A percentile compares a stretch with the other conserved stretches of the same genome.
Conservation (phyloP, 139 green algal species). For the Auxenochlorella protothecoides region DNA sequence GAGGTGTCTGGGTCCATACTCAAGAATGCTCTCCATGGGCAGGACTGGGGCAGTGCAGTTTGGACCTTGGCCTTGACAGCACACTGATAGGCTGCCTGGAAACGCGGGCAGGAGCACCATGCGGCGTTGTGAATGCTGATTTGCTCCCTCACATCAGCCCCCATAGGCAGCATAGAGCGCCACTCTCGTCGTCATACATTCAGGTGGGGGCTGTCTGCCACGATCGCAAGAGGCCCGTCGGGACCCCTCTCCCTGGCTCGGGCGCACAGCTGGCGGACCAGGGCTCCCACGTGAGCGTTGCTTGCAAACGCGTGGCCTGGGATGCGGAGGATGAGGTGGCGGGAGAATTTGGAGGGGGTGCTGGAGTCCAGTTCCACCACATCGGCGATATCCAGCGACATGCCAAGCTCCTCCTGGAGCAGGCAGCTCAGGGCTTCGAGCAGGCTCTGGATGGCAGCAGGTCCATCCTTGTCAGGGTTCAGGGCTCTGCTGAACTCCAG, state of each 20-base stretch:
- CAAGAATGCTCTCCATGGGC: too few relatives aligned
- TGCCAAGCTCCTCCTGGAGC: constrained; percentile 2
- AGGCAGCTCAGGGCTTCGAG: constrained; percentile 18
- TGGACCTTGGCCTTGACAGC: too few relatives aligned
- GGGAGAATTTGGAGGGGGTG: constrained; percentile 60
- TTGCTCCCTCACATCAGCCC: constrained; percentile 14
- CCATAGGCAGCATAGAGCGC: not conserved
- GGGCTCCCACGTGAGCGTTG: constrained; percentile 36
- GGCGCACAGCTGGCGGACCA: constrained; percentile 27
- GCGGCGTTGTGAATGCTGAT: not conserved
- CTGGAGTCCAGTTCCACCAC: constrained; percentile 65
- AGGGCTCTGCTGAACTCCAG: constrained; percentile 51
- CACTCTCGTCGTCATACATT: too few relatives aligned
- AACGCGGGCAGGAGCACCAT: not conserved
- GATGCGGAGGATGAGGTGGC: constrained; percentile 61
- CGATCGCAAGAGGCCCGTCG: not conserved
- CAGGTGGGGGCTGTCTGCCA: too few relatives aligned
- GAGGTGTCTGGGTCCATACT: too few relatives aligned
- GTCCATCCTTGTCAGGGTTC: constrained; percentile 52
- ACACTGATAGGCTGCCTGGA: not conserved
- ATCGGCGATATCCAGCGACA: constrained; percentile 7
- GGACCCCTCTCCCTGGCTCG: constrained; percentile 3
- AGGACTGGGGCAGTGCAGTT: constrained; percentile 7
- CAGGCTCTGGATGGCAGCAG: constrained; percentile 42
- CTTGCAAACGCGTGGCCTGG: constrained; percentile 44